phyloP scores from a whole-genome alignment of 495 filamentous ascomycete genomes.

The Trichoderma erinaceum region DNA sequence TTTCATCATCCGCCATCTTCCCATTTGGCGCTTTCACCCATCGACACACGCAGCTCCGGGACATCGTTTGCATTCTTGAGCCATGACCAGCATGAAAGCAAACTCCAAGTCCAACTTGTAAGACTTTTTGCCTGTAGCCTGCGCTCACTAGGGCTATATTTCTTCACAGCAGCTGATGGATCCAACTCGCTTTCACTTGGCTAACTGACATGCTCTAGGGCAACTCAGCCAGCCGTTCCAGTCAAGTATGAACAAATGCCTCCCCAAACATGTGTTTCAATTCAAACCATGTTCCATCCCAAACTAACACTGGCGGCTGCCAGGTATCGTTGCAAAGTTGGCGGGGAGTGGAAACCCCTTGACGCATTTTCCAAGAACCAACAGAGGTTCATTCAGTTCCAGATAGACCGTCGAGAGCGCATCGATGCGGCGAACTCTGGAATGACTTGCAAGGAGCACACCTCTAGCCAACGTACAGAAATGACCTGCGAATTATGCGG shows the following conservation, averaged over 20 bases:
- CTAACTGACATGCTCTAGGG: neutral
- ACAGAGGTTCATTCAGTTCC: neutral
- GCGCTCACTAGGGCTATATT: too few relatives aligned
- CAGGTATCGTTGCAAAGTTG: constrained; percentile 1
- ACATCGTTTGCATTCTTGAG: neutral
- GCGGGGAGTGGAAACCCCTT: neutral
- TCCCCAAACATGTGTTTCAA: too few relatives aligned
- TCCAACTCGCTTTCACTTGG: neutral
- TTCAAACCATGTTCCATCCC: neutral
- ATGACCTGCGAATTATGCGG: constrained; percentile 1
- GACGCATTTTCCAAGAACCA: constrained; percentile 1
- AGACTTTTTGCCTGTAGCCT: neutral
- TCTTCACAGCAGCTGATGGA: too few relatives aligned
- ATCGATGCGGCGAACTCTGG: constrained; percentile 6
- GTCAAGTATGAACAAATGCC: neutral
- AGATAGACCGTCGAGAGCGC: neutral
- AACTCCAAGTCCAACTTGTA: neutral
- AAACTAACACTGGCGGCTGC: neutral
- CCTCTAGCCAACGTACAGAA: neutral
- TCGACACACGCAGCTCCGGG: neutral
- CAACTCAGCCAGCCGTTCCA: neutral
- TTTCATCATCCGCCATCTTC: neutral
- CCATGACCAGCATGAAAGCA: neutral
- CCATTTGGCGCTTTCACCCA: neutral
- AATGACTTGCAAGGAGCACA: constrained; percentile 1